Base-by-base conservation (phyloP, 345 rosid species). In the Lepidium africanum region DNA sequence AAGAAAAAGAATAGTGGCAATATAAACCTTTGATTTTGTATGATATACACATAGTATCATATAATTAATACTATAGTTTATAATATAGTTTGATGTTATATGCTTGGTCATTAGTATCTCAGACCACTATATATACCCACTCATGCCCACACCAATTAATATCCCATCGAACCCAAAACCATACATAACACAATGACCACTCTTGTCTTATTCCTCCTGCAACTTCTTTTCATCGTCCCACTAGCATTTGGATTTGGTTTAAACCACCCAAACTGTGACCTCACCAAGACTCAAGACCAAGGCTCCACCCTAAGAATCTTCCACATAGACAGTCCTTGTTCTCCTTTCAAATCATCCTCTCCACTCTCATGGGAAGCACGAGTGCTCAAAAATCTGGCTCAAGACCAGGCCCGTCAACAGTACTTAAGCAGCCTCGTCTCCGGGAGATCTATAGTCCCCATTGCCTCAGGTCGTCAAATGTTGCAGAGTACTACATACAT, bases 401-500 rank as follows among this genome's bases (percentile, higher is more conserved):
- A 85, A 43, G 98, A 93, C 81, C 85, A 83, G 67, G 84, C 81
- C 43, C 81, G 98, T 83, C 81, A 87, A 15, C 84, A 78, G 58
- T 87, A 67, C 79, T 65, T 90, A 74, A 63, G 86, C 4, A 90
- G 84, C 79, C 87, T 85, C 13, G 86, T 76, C 55, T 89, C 89
- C 9, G 65, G 67, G 76, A 93, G 80, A 77, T 83, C 98, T 9
- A 79, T 81, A 3, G 92, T 90, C 69, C 98, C 98, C 2, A 71
- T 93, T 7, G 98, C 98, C 43, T 82, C 98, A 0, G 98, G 97
- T 23, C 77, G 94, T 73, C 90, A 84, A 87, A 79, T 85, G 54
- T 37, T 78, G 7, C 98, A 88, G 80, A 90, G 84, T 71, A 86
- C 97, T 19, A 90, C 89, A 9, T 93, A 93, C 59, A 81, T 93